These are phyloP conservation scores for Thymus mandschuricus DNA, from an alignment of 257 asterid species.

Conservation along the genomic window DNA sequence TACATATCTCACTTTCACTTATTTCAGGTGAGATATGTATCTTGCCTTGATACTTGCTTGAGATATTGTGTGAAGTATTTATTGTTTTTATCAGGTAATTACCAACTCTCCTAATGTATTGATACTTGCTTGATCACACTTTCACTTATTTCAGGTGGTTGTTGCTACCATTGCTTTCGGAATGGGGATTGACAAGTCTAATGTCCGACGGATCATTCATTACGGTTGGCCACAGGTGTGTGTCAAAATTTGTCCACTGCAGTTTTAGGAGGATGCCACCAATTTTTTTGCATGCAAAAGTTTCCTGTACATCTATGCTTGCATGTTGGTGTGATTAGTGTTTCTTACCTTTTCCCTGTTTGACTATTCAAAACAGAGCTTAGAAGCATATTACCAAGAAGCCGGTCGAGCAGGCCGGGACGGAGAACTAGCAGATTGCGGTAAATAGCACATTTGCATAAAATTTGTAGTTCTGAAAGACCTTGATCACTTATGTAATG, in stretches of 20 bases:
- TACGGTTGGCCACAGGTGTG: slow-evolving; percentile 90
- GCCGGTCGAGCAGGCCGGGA: slow-evolving; percentile 96
- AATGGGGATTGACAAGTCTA: slow-evolving; percentile 83
- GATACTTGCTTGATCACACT: slow-evolving; percentile 8
- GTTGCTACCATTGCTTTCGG: slow-evolving; percentile 91
- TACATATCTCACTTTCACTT: slow-evolving; percentile 10
- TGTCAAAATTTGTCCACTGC: slow-evolving; percentile 22
- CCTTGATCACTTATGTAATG: slow-evolving; percentile 15
- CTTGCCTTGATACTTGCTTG: slow-evolving; percentile 14
- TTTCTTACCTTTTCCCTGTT: slow-evolving; percentile 11
- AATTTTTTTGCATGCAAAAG: slow-evolving; percentile 20
- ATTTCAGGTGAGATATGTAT: too few species aligned
- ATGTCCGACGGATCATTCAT: slow-evolving; percentile 77
- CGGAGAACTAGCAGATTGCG: slow-evolving; percentile 78
- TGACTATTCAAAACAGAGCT: slow-evolving; percentile 47
- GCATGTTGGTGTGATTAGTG: not conserved
- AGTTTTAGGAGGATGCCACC: slow-evolving; percentile 4
- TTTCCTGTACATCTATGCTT: not conserved
- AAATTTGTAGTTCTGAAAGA: slow-evolving; percentile 29
- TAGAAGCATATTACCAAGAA: slow-evolving; percentile 90
- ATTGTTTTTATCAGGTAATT: too few species aligned
- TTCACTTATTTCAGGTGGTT: slow-evolving; percentile 60
- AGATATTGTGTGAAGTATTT: too few species aligned
- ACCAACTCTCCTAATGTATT: too few species aligned
- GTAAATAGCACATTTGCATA: slow-evolving; percentile 36